Evolutionary conservation across 1,139 yeast species (phyloP), one percentile per base, ranked within the genome.

Genomic region (Hanseniaspora sp.): DNA sequence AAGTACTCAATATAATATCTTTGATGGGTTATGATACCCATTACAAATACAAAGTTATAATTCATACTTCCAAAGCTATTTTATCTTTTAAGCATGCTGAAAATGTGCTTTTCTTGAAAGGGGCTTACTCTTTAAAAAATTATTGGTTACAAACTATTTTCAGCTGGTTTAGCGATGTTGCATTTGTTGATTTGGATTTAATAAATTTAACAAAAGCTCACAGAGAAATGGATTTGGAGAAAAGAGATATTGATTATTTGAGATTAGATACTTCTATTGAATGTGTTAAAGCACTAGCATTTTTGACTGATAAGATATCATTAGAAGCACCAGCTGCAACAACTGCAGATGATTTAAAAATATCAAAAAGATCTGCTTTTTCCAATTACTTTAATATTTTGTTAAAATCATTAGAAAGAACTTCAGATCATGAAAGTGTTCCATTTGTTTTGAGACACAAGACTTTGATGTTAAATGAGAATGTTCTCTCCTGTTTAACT

Each of bases 301-400:
- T 74, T 31, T 73, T 81, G 42, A 72, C 85, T 29, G 77, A 77
- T 48, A 73, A 75, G 23, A 66, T 82, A 43, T 75, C 81, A 2
- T 65, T 84, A 46, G 88, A 82, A 58, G 75, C 82, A 1, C 81
- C 84, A 1, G 81, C 78, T 34, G 82, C 82, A 5, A 71, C 77
- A 1, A 74, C 76, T 55, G 83, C 79, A 56, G 71, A 71, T 42
- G 87, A 83, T 58, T 63, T 78, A 40, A 69, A 72, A 31, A 75
- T 78, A 58, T 77, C 83, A 29, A 83, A 80, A 60, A 78, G 80
- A 44, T 76, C 82, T 54, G 74, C 79, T 1, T 86, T 86, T 67
- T 82, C 84, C 5, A 80, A 80, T 58, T 83, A 82, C 61, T 86
- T 86, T 66, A 80, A 83, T 45, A 69, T 86, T 31, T 78, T 86